phyloP scores from a whole-genome alignment of 768 basidiomycete genomes.

The Amylocystis lapponica region DNA sequence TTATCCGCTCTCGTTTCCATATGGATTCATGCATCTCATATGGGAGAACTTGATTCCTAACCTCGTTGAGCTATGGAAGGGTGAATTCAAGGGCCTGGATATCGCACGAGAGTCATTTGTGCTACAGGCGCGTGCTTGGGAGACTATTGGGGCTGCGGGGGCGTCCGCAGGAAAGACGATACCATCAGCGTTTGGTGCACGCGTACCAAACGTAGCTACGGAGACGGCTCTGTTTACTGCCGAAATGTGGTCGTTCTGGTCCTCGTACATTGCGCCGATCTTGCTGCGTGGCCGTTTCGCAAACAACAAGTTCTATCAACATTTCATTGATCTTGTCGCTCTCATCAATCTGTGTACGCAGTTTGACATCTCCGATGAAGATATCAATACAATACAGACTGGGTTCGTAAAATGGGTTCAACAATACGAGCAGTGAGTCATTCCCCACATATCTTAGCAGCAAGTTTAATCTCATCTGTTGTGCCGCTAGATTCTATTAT shows the following conservation, averaged over 20 bases:
- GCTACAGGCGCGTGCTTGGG: constrained; percentile 14
- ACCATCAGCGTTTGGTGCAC: constrained; percentile 31
- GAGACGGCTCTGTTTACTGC: constrained; percentile 25
- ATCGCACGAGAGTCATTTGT: constrained; percentile 6
- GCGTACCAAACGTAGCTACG: constrained; percentile 15
- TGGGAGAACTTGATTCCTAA: constrained; percentile 20
- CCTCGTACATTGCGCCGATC: constrained; percentile 30
- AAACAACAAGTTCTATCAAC: constrained; percentile 28
- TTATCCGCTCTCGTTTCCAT: constrained; percentile 19
- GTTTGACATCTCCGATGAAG: constrained; percentile 24
- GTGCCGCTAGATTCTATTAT: constrained; percentile 25
- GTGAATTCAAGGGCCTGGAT: constrained; percentile 17
- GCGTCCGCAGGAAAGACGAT: constrained; percentile 26
- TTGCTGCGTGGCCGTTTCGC: constrained; percentile 29
- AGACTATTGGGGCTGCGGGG: constrained; percentile 15
- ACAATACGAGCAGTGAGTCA: constrained; percentile 32
- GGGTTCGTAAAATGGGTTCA: constrained; percentile 31
- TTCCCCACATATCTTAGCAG: no score
- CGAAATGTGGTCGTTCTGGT: constrained; percentile 35
- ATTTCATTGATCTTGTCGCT: constrained; percentile 33
- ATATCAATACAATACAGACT: constrained; percentile 20
- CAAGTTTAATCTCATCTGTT: no score
- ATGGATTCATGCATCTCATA: constrained; percentile 25
- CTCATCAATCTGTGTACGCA: constrained; percentile 31
- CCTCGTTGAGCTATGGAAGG: constrained; percentile 19